A percentile compares a stretch with the other conserved stretches of the same genome.
These are phyloP conservation scores for Rhododendron henanense DNA, from an alignment of 148 eudicot species.

Conservation along the genomic window DNA sequence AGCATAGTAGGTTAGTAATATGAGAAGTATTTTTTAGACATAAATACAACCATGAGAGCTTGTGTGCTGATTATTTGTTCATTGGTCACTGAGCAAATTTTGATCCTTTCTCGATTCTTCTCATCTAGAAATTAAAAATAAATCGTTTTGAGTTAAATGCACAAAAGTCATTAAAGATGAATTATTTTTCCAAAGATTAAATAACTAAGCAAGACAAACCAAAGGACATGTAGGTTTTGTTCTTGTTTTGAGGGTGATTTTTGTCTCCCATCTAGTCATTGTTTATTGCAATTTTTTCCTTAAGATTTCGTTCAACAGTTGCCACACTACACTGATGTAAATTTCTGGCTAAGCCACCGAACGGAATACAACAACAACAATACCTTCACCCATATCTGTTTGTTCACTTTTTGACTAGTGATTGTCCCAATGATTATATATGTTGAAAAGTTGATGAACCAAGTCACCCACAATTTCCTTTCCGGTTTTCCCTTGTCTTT, in stretches of 20 bases:
- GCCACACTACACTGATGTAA: not conserved
- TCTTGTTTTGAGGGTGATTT: not conserved
- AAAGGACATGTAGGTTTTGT: not conserved
- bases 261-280: not conserved
- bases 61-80: not conserved
- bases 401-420: not conserved
- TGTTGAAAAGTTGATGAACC: not conserved
- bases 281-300: not conserved
- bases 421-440: not conserved
- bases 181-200: not conserved
- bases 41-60: not conserved
- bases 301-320: not conserved
- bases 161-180: not conserved
- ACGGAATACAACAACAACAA: not conserved
- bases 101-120: not conserved
- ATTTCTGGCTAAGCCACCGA: not conserved
- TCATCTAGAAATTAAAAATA: not conserved
- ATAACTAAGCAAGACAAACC: not conserved
- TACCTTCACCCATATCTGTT: not conserved
- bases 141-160: not conserved
- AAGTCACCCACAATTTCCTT: not conserved
- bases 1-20: not conserved
- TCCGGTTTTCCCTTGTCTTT: not conserved
- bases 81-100: not conserved
- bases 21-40: not conserved